A percentile compares a stretch with the other conserved stretches of the same genome.
phyloP scores from a whole-genome alignment of 768 basidiomycete species.

The Mycena chlorophos region DNA sequence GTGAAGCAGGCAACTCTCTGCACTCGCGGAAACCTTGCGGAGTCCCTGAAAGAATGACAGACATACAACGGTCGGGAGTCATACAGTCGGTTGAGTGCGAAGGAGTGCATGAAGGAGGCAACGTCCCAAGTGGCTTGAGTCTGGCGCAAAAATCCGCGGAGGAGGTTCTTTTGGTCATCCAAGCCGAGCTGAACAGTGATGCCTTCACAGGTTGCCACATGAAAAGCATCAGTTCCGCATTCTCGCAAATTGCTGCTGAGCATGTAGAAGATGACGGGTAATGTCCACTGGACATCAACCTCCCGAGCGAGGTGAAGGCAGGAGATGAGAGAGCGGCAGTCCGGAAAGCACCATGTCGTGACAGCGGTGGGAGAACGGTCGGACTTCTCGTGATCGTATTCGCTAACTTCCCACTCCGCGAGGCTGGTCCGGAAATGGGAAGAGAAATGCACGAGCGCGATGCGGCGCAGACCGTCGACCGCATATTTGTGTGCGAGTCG shows the following conservation, averaged over 20 bases:
- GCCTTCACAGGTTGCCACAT: not conserved
- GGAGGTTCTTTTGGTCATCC: not conserved
- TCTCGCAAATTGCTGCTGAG: too few species aligned
- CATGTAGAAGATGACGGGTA: not conserved
- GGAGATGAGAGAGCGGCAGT: not conserved
- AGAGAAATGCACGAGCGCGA: conserved; percentile 5
- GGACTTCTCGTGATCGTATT: not conserved
- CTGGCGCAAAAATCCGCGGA: too few species aligned
- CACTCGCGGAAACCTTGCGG: not conserved
- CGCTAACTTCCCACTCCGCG: not conserved
- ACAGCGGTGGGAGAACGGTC: not conserved
- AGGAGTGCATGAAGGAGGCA: not conserved
- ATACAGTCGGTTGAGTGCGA: too few species aligned
- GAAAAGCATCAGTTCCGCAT: not conserved
- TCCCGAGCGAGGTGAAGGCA: not conserved
- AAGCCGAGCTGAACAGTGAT: not conserved
- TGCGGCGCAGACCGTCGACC: conserved; percentile 3
- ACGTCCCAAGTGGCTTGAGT: not conserved
- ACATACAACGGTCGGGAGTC: too few species aligned
- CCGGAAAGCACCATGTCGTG: not conserved
- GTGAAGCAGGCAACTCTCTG: not conserved
- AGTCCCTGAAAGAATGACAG: not conserved
- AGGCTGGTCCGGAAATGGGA: not conserved
- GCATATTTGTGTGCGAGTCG: conserved; percentile 15
- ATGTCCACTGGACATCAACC: not conserved